Conservation (phyloP, 306 rosid genomes). For the Casuarina glauca region DNA sequence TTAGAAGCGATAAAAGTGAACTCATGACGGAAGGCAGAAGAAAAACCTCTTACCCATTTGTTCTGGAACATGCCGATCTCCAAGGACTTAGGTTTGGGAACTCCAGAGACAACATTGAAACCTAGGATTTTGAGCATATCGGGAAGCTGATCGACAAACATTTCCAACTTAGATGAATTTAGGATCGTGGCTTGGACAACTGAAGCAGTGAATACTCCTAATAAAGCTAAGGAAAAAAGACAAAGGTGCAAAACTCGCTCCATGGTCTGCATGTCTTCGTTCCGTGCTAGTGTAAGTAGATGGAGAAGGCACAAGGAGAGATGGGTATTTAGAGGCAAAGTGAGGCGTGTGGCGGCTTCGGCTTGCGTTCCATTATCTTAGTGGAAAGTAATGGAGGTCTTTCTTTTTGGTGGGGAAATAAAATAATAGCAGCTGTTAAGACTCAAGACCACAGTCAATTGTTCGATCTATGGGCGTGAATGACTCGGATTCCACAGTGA, state of each 20-base stretch:
- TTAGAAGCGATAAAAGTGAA: too few species aligned
- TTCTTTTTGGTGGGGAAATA: too few species aligned
- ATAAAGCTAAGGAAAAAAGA: not conserved
- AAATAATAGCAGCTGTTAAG: too few species aligned
- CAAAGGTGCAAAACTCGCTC: not conserved
- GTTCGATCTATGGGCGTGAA: too few species aligned
- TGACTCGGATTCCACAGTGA: too few species aligned
- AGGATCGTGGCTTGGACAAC: constrained; percentile 23
- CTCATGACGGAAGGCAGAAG: too few species aligned
- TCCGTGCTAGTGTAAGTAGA: not conserved
- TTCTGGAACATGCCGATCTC: constrained; percentile 48
- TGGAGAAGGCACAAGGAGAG: not conserved
- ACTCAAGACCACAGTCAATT: too few species aligned
- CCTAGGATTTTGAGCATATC: constrained; percentile 37
- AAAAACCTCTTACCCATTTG: constrained; percentile 35
- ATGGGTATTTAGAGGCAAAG: not conserved
- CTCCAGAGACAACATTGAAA: constrained; percentile 25
- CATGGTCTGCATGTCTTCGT: not conserved
- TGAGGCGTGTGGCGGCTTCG: not conserved
- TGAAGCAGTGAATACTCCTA: not conserved
- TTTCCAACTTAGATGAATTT: constrained; percentile 21
- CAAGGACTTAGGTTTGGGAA: constrained; percentile 35
- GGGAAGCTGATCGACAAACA: constrained; percentile 55
- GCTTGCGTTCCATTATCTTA: not conserved
- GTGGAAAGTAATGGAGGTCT: not conserved